A percentile compares a stretch with the other conserved stretches of the same genome.
These are phyloP conservation scores for Torulaspora pretoriensis DNA, from an alignment of 1,139 yeast species.

Conservation along the genomic window DNA sequence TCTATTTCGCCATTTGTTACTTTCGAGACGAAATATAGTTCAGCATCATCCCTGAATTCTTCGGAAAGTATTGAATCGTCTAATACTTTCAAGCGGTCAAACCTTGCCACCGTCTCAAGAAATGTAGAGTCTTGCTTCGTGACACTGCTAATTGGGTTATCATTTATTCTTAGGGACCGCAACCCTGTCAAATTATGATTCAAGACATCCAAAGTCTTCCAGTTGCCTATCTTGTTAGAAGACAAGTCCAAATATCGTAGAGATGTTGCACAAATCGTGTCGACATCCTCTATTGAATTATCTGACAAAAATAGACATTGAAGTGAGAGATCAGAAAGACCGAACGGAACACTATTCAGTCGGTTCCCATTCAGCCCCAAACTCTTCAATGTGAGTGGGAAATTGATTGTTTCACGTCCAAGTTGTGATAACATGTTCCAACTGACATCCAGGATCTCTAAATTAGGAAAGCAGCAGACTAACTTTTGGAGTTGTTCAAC, in stretches of 20 bases:
- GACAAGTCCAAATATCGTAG: slow-evolving; percentile 18
- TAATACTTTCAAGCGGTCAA: slow-evolving; percentile 40
- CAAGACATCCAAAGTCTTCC: slow-evolving; percentile 49
- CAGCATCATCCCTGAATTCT: slow-evolving; percentile 58
- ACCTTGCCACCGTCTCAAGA: slow-evolving; percentile 48
- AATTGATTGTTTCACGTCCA: not conserved
- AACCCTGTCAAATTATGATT: slow-evolving; percentile 40
- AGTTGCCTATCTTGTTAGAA: slow-evolving; percentile 28
- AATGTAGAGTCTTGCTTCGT: slow-evolving; percentile 37
- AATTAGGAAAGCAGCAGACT: slow-evolving; percentile 42
- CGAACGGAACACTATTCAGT: slow-evolving; percentile 5
- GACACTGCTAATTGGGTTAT: slow-evolving; percentile 47
- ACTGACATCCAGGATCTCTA: slow-evolving; percentile 45
- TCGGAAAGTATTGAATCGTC: slow-evolving; percentile 53
- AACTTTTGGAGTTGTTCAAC: slow-evolving; percentile 34
- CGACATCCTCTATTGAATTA: slow-evolving; percentile 3
- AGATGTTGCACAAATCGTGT: not conserved
- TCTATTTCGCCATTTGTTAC: slow-evolving; percentile 39
- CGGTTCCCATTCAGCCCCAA: slow-evolving; percentile 12
- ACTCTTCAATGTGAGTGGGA: slow-evolving; percentile 36
- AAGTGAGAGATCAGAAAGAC: slow-evolving; percentile 1
- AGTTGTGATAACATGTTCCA: slow-evolving; percentile 42
- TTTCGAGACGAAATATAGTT: slow-evolving; percentile 58
- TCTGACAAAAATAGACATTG: slow-evolving; percentile 10
- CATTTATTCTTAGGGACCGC: slow-evolving; percentile 44